Conservation (phyloP, 768 basidiomycete species). For the Trametes meyenii region DNA sequence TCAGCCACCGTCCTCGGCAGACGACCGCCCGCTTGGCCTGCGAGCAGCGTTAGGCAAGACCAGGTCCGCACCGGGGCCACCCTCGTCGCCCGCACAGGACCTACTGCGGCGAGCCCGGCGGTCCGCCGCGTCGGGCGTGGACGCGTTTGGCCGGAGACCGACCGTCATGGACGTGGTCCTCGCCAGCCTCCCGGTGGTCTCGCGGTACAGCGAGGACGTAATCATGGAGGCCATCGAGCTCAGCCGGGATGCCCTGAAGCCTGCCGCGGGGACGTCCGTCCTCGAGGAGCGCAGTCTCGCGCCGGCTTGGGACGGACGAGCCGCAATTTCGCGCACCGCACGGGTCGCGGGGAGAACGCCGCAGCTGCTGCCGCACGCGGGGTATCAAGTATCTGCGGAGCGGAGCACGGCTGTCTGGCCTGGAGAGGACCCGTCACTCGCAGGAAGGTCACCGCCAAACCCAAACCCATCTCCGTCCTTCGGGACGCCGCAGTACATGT, state of each 20-base stretch:
- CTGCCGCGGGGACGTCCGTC: constrained; percentile 26
- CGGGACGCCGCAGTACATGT: constrained; percentile 23
- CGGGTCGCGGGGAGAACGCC: constrained; percentile 7
- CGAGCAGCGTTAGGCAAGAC: not conserved
- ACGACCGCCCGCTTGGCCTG: constrained; percentile 1
- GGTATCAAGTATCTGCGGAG: constrained; percentile 45
- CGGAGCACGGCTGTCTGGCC: constrained; percentile 44
- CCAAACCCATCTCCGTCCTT: constrained; percentile 10
- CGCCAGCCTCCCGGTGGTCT: constrained; percentile 40
- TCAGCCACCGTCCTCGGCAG: constrained; percentile 15
- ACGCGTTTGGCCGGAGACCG: constrained; percentile 36
- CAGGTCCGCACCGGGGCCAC: constrained; percentile 17
- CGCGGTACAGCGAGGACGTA: constrained; percentile 35
- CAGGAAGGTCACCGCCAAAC: constrained; percentile 9
- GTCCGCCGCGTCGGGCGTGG: constrained; percentile 32
- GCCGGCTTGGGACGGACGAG: constrained; percentile 43
- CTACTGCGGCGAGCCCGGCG: constrained; percentile 27
- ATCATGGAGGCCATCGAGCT: constrained; percentile 35
- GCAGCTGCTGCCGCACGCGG: constrained; percentile 7
- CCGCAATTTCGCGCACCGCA: constrained; percentile 31
- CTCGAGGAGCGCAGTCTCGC: constrained; percentile 37
- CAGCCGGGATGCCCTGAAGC: constrained; percentile 20
- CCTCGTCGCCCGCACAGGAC: constrained; percentile 22
- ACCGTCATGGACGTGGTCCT: constrained; percentile 53
- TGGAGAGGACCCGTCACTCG: constrained; percentile 6